A percentile compares a stretch with the other conserved stretches of the same genome.
Conservation (phyloP, 2,329 filamentous ascomycete species). For the Beauveria scarabaeidicola region DNA sequence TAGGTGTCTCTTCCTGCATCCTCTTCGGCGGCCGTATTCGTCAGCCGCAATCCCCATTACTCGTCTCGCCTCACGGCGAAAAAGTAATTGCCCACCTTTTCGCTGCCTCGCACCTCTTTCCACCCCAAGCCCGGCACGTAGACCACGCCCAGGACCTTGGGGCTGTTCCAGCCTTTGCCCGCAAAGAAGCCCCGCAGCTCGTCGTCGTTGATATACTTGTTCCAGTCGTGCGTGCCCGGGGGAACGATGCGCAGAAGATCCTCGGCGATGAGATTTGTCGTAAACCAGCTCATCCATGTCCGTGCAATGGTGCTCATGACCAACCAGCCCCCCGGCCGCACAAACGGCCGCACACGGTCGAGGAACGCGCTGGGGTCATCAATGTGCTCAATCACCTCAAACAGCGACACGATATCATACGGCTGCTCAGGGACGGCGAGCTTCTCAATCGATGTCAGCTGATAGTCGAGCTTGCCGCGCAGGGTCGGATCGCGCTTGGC, state of each 20-base stretch:
- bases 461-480: conserved; percentile 56
- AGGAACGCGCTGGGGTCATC: conserved; percentile 68
- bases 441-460: conserved; percentile 69
- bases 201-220: conserved; percentile 83
- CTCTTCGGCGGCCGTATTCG: not conserved
- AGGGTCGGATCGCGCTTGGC: conserved; percentile 66
- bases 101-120: conserved; percentile 72
- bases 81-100: conserved; percentile 92
- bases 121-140: conserved; percentile 89
- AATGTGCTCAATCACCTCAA: conserved; percentile 95
- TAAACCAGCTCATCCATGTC: conserved; percentile 81
- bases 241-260: conserved; percentile 82
- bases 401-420: conserved; percentile 78
- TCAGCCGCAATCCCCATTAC: conserved; percentile 1
- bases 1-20: not conserved
- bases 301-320: conserved; percentile 87
- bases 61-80: conserved; percentile 60
- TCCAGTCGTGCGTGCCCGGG: conserved; percentile 90
- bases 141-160: conserved; percentile 67
- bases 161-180: conserved; percentile 49
- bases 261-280: conserved; percentile 88
- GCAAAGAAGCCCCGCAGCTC: conserved; percentile 58
- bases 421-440: conserved; percentile 40
- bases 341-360: conserved; percentile 59
- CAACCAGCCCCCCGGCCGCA: conserved; percentile 88